Evolutionary conservation across 73 alveolate species (phyloP).

Genomic region (Strombidium stylifer): DNA sequence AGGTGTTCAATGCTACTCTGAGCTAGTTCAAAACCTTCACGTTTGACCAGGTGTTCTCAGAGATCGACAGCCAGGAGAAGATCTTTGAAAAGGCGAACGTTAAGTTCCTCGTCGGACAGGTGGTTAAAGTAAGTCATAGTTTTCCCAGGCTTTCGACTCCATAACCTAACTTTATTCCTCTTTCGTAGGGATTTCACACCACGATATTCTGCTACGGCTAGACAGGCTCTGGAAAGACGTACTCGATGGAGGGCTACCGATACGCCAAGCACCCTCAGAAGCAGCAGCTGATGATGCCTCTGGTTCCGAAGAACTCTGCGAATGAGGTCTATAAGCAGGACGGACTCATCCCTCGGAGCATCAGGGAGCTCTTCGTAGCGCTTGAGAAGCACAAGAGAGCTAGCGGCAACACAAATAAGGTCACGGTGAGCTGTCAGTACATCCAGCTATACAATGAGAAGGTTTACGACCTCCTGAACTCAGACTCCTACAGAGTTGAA

Average conservation of each 20-base stretch:
- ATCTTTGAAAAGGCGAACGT: conserved; percentile 17
- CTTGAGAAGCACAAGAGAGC: background rate
- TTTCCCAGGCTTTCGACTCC: no score
- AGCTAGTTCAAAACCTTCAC: no score
- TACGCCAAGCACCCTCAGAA: conserved; percentile 31
- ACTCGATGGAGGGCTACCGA: conserved; percentile 89
- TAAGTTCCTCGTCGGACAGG: background rate
- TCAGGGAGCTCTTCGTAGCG: conserved; percentile 11
- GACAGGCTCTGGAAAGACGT: conserved; percentile 97
- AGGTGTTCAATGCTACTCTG: no score
- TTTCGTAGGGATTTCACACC: conserved; percentile 92
- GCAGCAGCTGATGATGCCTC: conserved; percentile 14
- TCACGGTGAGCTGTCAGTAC: conserved; percentile 26
- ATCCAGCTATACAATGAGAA: conserved; percentile 35
- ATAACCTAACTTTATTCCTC: no score
- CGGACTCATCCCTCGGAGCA: conserved; percentile 29
- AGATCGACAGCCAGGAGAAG: background rate
- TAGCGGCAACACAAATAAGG: background rate
- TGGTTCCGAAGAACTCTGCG: conserved; percentile 49
- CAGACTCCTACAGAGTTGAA: conserved; percentile 12
- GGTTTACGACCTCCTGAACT: conserved; percentile 28
- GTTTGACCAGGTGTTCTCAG: conserved; percentile 27
- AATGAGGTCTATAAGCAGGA: conserved; percentile 20
- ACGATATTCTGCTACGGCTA: conserved; percentile 96
- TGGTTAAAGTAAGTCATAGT: no score